Evolutionary conservation across 1,139 yeast species (phyloP).

Genomic region (Yamadazyma dushanensis): DNA sequence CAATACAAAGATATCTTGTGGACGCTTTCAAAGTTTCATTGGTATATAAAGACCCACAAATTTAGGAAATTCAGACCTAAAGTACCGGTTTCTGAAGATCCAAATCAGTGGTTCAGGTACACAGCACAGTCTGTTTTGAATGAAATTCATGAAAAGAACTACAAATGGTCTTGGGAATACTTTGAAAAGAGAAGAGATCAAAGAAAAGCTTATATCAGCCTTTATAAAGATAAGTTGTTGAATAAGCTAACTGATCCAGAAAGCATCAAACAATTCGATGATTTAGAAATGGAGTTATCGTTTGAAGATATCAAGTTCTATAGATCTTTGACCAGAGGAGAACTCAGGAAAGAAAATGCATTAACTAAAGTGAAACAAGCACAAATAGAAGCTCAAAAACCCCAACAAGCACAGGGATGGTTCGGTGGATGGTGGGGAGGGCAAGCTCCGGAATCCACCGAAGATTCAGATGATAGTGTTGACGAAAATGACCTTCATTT

Average conservation of each 20-base stretch:
- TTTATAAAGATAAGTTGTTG: constrained; percentile 61
- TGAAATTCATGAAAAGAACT: constrained; percentile 79
- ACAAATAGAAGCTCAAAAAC: constrained; percentile 8
- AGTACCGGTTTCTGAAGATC: constrained; percentile 60
- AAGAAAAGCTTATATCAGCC: constrained; percentile 62
- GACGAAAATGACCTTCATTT: constrained; percentile 27
- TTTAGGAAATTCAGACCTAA: constrained; percentile 73
- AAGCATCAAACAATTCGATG: constrained; percentile 44
- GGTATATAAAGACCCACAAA: constrained; percentile 74
- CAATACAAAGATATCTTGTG: constrained; percentile 83
- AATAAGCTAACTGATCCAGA: constrained; percentile 29
- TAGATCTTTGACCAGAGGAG: constrained; percentile 73
- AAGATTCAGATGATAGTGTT: constrained; percentile 9
- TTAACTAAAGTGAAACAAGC: constrained; percentile 14
- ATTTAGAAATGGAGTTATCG: constrained; percentile 58
- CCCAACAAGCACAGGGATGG: constrained; percentile 42
- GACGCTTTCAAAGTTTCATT: constrained; percentile 79
- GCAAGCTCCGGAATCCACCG: constrained; percentile 10
- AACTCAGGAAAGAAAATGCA: constrained; percentile 56
- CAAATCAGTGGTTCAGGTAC: constrained; percentile 79
- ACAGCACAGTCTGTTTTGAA: constrained; percentile 70
- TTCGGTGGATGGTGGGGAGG: constrained; percentile 61
- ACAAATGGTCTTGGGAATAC: constrained; percentile 88
- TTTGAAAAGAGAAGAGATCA: constrained; percentile 72
- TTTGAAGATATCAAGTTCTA: constrained; percentile 85